Conservation (phyloP, 805 yeast species). For the Zygosaccharomyces bailii region DNA sequence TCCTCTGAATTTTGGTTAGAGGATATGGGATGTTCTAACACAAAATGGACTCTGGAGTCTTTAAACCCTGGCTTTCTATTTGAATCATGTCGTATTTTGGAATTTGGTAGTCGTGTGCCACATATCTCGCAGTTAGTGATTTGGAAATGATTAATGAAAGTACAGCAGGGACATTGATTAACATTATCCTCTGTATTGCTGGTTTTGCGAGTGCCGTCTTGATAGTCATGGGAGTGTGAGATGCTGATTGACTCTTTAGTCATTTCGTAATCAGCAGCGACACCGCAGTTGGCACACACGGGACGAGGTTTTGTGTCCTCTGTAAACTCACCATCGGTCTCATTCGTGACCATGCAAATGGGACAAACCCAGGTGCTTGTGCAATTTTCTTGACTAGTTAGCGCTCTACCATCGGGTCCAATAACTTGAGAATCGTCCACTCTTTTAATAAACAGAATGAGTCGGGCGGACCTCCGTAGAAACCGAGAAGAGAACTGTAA, state of each 20-base stretch:
- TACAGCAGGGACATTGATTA: conserved; percentile 53
- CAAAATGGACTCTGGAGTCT: conserved; percentile 34
- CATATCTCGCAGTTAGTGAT: conserved; percentile 82
- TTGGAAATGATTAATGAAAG: conserved; percentile 81
- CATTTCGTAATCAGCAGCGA: conserved; percentile 41
- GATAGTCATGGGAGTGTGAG: neutral
- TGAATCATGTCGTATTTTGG: conserved; percentile 20
- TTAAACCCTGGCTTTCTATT: conserved; percentile 28
- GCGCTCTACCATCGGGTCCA: conserved; percentile 4
- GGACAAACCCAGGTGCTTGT: conserved; percentile 68
- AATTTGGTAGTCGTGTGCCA: conserved; percentile 51
- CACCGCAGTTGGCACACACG: conserved; percentile 61
- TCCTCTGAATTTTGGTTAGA: conserved; percentile 12
- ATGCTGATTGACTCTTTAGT: conserved; percentile 35
- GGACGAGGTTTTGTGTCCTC: conserved; percentile 36
- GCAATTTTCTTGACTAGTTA: neutral
- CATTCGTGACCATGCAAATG: conserved; percentile 55
- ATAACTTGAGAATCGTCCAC: conserved; percentile 7
- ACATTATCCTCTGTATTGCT: neutral
- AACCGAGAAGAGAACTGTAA: conserved; percentile 52
- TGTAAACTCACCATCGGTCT: conserved; percentile 26
- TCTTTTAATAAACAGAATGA: conserved; percentile 44
- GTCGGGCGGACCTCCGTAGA: conserved; percentile 73
- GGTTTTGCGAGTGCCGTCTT: neutral
- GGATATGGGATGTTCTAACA: conserved; percentile 33